Evolutionary conservation across 2,329 filamentous ascomycete genomes (phyloP).

Genomic region (Dactylonectria estremocensis): DNA sequence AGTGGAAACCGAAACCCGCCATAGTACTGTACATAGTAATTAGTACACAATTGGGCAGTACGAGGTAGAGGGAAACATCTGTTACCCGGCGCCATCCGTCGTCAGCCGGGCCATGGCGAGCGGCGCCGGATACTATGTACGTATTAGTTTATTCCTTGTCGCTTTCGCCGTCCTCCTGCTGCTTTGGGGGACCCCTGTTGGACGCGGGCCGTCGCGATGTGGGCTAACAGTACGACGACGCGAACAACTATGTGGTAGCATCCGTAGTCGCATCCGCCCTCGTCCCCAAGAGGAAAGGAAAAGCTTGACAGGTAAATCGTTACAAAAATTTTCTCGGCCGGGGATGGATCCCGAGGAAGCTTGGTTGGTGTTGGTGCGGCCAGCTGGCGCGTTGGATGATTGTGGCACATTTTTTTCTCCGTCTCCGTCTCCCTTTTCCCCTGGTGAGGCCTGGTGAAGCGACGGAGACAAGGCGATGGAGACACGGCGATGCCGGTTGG

Average conservation of each 20-base stretch:
- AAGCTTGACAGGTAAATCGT: background rate
- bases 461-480: constrained; percentile 48
- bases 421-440: constrained; percentile 25
- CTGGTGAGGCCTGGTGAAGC: constrained; percentile 45
- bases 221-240: constrained; percentile 22
- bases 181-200: constrained; percentile 24
- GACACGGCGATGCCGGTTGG: constrained; percentile 49
- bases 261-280: background rate
- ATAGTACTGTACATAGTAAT: background rate
- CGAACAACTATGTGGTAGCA: constrained; percentile 5
- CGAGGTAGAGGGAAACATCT: constrained; percentile 6
- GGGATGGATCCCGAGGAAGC: constrained; percentile 18
- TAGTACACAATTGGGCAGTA: no score
- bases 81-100: constrained; percentile 29
- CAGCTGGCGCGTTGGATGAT: constrained; percentile 32
- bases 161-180: constrained; percentile 26
- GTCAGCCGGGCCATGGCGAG: background rate
- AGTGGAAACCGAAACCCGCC: background rate
- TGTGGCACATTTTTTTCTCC: constrained; percentile 30
- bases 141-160: no score
- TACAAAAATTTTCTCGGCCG: constrained; percentile 23
- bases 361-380: constrained; percentile 14
- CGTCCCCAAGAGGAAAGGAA: constrained; percentile 17
- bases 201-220: constrained; percentile 23
- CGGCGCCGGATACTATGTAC: no score